phyloP scores from a whole-genome alignment of 1,139 yeast genomes.

The Magnusiomyces magnusii region DNA sequence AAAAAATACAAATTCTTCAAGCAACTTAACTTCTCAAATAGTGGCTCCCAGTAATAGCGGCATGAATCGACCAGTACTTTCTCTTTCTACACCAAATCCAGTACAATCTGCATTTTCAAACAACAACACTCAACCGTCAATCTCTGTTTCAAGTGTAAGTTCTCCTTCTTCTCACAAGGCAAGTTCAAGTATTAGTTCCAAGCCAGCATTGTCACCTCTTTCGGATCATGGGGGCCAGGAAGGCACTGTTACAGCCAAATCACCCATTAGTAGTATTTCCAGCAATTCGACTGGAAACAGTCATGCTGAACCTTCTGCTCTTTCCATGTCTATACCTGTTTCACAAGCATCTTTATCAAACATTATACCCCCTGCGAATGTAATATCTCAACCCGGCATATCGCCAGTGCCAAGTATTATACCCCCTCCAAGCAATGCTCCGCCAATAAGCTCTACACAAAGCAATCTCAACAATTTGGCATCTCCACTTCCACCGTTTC shows the following conservation, averaged over 20 bases:
- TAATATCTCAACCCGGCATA: not conserved
- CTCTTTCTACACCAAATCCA: not conserved
- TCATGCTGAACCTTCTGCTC: not conserved
- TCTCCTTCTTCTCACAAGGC: not conserved
- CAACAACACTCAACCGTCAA: not conserved
- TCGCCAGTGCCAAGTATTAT: not conserved
- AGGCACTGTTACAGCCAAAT: not conserved
- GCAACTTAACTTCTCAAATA: not conserved
- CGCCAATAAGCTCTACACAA: not conserved
- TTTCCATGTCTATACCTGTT: not conserved
- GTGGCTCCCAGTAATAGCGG: not conserved
- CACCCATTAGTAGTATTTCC: not conserved
- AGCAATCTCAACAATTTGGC: not conserved
- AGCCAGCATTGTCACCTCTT: not conserved
- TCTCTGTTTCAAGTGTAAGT: not conserved
- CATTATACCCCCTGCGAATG: constrained; percentile 1
- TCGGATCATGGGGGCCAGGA: not conserved
- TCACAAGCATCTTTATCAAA: not conserved
- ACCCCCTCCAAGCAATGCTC: not conserved
- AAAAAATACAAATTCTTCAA: not conserved
- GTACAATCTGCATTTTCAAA: not conserved
- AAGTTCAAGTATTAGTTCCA: not conserved
- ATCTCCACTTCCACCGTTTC: constrained; percentile 2
- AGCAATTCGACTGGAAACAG: not conserved
- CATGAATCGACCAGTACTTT: not conserved